A percentile compares a stretch with the other conserved stretches of the same genome.
Evolutionary conservation across 2,329 filamentous ascomycete genomes (phyloP).

Genomic region (Colletotrichum lindemuthianum): DNA sequence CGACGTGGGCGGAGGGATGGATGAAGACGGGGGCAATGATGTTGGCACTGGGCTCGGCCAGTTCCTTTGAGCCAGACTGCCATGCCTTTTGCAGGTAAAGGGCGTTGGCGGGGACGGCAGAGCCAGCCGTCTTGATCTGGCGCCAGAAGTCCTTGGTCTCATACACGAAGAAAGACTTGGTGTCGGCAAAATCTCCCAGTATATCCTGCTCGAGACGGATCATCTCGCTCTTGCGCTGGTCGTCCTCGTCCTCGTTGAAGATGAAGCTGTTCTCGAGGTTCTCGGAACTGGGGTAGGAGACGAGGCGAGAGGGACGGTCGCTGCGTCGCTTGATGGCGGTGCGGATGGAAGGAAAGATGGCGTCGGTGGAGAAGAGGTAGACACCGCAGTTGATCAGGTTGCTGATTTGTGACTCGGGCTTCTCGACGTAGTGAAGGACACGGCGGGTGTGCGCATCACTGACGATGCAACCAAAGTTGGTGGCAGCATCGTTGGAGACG

Average conservation of each 20-base stretch:
- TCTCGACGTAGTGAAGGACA: conserved; percentile 98
- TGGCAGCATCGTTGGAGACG: conserved; percentile 89
- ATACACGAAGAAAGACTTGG: conserved; percentile 97
- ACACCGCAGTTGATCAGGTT: conserved; percentile 99
- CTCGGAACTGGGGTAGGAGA: conserved; percentile 96
- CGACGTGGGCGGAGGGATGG: conserved; percentile 88
- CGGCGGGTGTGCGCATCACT: conserved; percentile 93
- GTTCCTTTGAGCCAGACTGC: conserved; percentile 83
- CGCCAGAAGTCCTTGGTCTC: conserved; percentile 99
- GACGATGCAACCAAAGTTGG: conserved; percentile 98
- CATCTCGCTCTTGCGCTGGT: conserved; percentile 83
- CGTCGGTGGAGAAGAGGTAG: conserved; percentile 95
- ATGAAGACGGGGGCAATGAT: conserved; percentile 95
- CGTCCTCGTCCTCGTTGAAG: conserved; percentile 56
- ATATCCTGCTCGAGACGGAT: conserved; percentile 98
- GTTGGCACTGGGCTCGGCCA: conserved; percentile 83
- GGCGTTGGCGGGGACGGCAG: conserved; percentile 94
- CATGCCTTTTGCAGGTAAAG: conserved; percentile 95
- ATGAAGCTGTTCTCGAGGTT: conserved; percentile 79
- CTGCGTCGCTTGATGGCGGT: conserved; percentile 95
- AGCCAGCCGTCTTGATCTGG: conserved; percentile 99
- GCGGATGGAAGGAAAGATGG: conserved; percentile 95
- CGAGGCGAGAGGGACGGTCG: conserved; percentile 82
- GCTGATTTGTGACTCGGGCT: conserved; percentile 96
- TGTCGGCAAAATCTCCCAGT: conserved; percentile 92